These are phyloP conservation scores for Thermothielavioides terrestris DNA, from an alignment of 495 filamentous ascomycete genomes.

Conservation along the genomic window DNA sequence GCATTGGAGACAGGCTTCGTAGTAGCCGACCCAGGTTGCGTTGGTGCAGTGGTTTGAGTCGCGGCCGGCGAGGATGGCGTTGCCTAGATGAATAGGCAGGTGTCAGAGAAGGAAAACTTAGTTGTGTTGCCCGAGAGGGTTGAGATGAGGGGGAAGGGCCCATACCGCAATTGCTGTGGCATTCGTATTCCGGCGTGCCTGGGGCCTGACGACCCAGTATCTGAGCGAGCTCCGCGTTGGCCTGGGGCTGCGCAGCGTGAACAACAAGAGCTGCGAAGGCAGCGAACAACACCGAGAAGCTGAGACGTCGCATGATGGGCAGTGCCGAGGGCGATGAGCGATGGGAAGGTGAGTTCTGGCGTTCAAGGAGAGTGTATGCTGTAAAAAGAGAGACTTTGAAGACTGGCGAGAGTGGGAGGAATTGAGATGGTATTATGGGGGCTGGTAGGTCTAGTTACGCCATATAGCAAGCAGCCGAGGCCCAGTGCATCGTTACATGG, in stretches of 20 bases:
- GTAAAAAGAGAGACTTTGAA: too few relatives aligned
- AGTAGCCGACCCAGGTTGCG: conserved; percentile 28
- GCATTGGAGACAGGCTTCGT: conserved; percentile 36
- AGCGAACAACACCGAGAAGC: conserved; percentile 2
- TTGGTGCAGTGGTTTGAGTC: conserved; percentile 30
- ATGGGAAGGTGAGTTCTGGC: too few relatives aligned
- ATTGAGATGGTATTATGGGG: too few relatives aligned
- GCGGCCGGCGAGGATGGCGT: conserved; percentile 8
- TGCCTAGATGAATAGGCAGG: conserved; percentile 9
- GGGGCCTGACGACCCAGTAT: conserved; percentile 16
- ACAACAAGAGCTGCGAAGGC: conserved; percentile 3
- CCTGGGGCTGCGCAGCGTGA: neutral
- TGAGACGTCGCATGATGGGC: too few relatives aligned
- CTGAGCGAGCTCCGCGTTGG: conserved; percentile 6
- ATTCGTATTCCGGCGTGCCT: conserved; percentile 15
- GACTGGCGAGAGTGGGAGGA: too few relatives aligned
- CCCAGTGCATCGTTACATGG: too few relatives aligned
- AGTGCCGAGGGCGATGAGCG: too few relatives aligned
- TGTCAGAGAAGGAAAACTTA: neutral
- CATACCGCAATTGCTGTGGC: conserved; percentile 21
- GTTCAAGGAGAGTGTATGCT: too few relatives aligned
- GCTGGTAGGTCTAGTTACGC: too few relatives aligned
- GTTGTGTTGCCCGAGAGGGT: neutral
- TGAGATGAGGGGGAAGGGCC: neutral
- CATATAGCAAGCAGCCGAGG: too few relatives aligned